Conservation (phyloP, 2,329 filamentous ascomycete genomes). For the Cercospora nicotianae region DNA sequence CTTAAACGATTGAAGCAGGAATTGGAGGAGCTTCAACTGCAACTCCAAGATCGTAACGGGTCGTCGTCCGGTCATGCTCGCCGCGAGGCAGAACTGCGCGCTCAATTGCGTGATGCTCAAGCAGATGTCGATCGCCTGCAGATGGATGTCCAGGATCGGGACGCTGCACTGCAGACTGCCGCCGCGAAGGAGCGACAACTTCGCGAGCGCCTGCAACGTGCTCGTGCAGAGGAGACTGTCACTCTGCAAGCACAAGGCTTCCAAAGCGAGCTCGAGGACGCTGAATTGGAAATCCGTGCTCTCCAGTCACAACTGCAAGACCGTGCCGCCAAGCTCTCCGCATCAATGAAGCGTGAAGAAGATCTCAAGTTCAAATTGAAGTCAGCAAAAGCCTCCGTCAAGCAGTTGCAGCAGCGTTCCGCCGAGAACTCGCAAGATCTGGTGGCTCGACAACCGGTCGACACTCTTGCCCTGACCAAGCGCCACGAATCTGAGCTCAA, state of each 20-base stretch:
- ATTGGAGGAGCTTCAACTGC: conserved; percentile 40
- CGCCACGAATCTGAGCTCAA: conserved; percentile 73
- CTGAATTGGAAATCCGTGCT: conserved; percentile 43
- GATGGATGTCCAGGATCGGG: conserved; percentile 47
- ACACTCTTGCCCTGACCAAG: conserved; percentile 58
- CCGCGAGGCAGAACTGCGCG: conserved; percentile 45
- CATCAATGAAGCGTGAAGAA: conserved; percentile 35
- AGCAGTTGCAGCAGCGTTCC: conserved; percentile 37
- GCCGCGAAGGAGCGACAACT: conserved; percentile 47
- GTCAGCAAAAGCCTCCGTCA: conserved; percentile 24
- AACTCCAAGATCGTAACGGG: conserved; percentile 51
- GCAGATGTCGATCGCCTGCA: conserved; percentile 37
- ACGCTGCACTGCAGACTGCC: conserved; percentile 39
- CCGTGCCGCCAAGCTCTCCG: conserved; percentile 35
- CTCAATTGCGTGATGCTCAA: conserved; percentile 38
- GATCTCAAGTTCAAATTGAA: conserved; percentile 40
- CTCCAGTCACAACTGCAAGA: conserved; percentile 40
- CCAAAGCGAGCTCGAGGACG: conserved; percentile 41
- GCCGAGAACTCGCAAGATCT: conserved; percentile 47
- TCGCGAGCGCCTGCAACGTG: conserved; percentile 35
- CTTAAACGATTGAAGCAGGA: conserved; percentile 36
- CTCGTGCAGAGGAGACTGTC: conserved; percentile 32
- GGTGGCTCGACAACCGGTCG: not conserved
- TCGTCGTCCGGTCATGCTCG: conserved; percentile 39
- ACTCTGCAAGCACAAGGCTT: conserved; percentile 43